Evolutionary conservation across 768 basidiomycete genomes (phyloP).

Genomic region (Hericium coralloides): DNA sequence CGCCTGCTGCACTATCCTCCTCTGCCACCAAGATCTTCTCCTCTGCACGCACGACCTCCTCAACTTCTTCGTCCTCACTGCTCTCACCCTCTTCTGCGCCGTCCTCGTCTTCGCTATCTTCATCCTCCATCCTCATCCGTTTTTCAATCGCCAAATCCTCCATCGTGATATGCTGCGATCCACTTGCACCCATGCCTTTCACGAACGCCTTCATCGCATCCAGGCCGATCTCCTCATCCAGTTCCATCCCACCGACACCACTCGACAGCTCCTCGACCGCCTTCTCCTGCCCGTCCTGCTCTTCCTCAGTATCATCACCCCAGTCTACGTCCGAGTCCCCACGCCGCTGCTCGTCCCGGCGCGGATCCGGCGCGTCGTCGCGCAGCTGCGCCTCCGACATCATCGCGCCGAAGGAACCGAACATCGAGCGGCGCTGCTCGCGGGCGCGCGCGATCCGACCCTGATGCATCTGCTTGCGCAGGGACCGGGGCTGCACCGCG

Average conservation of each 20-base stretch:
- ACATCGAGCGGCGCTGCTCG: slow-evolving; percentile 22
- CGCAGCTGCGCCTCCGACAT: slow-evolving; percentile 44
- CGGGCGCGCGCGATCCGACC: slow-evolving; percentile 9
- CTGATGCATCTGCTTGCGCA: slow-evolving; percentile 12
- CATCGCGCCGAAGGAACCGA: slow-evolving; percentile 45
- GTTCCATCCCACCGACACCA: slow-evolving; percentile 47
- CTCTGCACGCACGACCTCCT: slow-evolving; percentile 34
- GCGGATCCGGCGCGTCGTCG: slow-evolving; percentile 26
- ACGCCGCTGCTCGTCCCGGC: slow-evolving; percentile 41
- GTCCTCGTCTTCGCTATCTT: slow-evolving; percentile 19
- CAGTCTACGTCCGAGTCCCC: slow-evolving; percentile 66
- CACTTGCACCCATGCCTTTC: slow-evolving; percentile 38
- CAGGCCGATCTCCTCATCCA: slow-evolving; percentile 49
- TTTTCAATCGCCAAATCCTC: slow-evolving; percentile 56
- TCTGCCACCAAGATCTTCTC: slow-evolving; percentile 37
- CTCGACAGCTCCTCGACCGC: slow-evolving; percentile 24
- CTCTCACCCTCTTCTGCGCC: slow-evolving; percentile 4
- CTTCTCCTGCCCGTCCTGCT: slow-evolving; percentile 26
- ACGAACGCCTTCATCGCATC: slow-evolving; percentile 47
- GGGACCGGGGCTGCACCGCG: slow-evolving; percentile 22
- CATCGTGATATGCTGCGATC: slow-evolving; percentile 44
- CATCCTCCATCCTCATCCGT: slow-evolving; percentile 41
- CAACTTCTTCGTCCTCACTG: slow-evolving; percentile 19
- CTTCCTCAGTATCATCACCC: slow-evolving; percentile 33
- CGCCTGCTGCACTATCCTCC: not conserved